These are phyloP conservation scores for Phytophthora chlamydospora DNA, from an alignment of 352 stramenopile species.

Conservation along the genomic window DNA sequence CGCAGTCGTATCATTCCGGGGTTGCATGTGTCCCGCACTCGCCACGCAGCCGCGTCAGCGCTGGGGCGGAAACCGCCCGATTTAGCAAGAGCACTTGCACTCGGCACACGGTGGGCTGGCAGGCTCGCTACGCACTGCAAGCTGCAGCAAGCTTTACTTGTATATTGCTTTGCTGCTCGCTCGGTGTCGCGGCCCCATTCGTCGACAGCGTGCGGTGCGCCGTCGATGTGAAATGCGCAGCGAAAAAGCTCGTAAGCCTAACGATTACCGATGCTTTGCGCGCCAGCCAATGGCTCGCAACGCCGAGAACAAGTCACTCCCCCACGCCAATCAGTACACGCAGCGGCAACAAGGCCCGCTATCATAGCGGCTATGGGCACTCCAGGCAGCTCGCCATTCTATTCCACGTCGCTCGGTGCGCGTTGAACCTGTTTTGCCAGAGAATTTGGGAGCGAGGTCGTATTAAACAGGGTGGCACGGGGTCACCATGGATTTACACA, in stretches of 20 bases:
- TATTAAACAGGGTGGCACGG: not conserved
- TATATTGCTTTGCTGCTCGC: not conserved
- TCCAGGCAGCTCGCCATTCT: conserved; percentile 21
- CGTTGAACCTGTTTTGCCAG: conserved; percentile 19
- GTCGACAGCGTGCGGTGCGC: conserved; percentile 16
- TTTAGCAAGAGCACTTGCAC: too few species aligned
- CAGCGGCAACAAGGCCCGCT: not conserved
- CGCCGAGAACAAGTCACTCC: conserved; percentile 17
- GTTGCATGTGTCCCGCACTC: too few species aligned
- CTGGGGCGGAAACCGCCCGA: too few species aligned
- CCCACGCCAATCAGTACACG: conserved; percentile 11
- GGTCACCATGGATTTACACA: not conserved
- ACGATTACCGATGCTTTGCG: conserved; percentile 23
- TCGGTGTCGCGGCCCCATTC: not conserved
- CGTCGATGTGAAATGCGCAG: conserved; percentile 4
- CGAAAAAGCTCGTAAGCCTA: conserved; percentile 24
- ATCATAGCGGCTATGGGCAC: conserved; percentile 12
- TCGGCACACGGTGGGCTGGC: too few species aligned
- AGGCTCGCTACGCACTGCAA: too few species aligned
- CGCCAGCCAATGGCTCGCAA: conserved; percentile 28
- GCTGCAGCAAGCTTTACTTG: too few species aligned
- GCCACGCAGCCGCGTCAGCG: too few species aligned
- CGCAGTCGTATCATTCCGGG: too few species aligned
- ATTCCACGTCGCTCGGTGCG: conserved; percentile 17
- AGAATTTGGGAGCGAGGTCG: conserved; percentile 1